phyloP scores from a whole-genome alignment of 805 yeast genomes.

The Saturnispora diversa region DNA sequence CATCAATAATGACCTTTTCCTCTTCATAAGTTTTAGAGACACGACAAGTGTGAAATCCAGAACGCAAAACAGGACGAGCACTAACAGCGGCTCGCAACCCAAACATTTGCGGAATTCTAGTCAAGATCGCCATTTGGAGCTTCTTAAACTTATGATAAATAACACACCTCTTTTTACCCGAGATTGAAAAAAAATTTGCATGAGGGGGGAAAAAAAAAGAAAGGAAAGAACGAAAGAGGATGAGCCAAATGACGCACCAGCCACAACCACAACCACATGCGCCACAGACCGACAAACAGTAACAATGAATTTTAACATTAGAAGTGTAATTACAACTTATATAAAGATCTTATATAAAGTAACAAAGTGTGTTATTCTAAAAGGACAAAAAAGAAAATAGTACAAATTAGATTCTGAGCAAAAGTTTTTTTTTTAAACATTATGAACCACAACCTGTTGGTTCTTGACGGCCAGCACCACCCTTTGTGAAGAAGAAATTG shows the following conservation, averaged over 20 bases:
- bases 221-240: not conserved
- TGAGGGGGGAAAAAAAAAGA: not conserved
- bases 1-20: conserved; percentile 62
- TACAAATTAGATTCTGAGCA: not conserved
- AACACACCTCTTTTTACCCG: no score
- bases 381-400: not conserved
- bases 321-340: conserved; percentile 16
- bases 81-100: conserved; percentile 9
- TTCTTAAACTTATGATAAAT: not conserved
- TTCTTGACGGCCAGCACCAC: conserved; percentile 15
- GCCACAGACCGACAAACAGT: no score
- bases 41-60: conserved; percentile 31
- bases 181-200: no score
- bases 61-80: conserved; percentile 10
- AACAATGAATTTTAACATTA: no score
- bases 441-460: conserved; percentile 16
- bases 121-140: conserved; percentile 5
- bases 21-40: conserved; percentile 49
- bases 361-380: no score
- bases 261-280: no score
- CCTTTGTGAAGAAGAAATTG: conserved; percentile 13
- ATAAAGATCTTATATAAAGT: conserved; percentile 18
- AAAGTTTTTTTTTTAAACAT: conserved; percentile 1
- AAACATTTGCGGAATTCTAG: conserved; percentile 1
- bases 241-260: not conserved